These are phyloP conservation scores for Termitomyces sp. DNA, from an alignment of 768 basidiomycete species.

Conservation along the genomic window DNA sequence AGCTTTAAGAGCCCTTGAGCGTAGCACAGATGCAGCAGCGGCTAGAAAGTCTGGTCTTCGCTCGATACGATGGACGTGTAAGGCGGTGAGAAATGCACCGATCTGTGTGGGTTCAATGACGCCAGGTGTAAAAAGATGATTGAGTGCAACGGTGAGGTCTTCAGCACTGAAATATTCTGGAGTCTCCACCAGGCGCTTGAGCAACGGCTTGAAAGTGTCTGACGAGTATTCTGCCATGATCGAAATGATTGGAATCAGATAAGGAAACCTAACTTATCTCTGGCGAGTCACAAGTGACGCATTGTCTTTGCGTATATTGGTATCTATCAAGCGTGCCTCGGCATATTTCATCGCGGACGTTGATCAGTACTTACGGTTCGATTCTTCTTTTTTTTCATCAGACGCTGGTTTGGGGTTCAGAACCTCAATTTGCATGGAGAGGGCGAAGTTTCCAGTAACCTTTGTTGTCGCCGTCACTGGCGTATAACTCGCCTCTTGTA, in stretches of 20 bases:
- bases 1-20: slow-evolving; percentile 59
- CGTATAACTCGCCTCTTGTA: too few relatives aligned
- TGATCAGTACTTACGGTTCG: too few relatives aligned
- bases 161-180: slow-evolving; percentile 76
- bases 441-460: too few relatives aligned
- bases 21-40: slow-evolving; percentile 71
- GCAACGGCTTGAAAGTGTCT: slow-evolving; percentile 64
- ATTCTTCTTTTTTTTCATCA: too few relatives aligned
- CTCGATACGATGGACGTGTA: slow-evolving; percentile 78
- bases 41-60: slow-evolving; percentile 69
- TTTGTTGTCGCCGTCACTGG: too few relatives aligned
- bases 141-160: slow-evolving; percentile 69
- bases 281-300: too few relatives aligned
- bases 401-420: too few relatives aligned
- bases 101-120: slow-evolving; percentile 66
- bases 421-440: too few relatives aligned
- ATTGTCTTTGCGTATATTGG: too few relatives aligned
- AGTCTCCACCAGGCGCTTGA: slow-evolving; percentile 72
- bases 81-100: slow-evolving; percentile 84
- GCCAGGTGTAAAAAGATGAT: slow-evolving; percentile 66
- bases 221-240: slow-evolving; percentile 21
- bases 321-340: too few relatives aligned
- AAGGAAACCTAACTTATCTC: too few relatives aligned
- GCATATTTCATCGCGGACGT: too few relatives aligned
- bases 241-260: background rate